Conservation (phyloP, 1,284 basidiomycete genomes). For the Neonothopanus nambi region DNA sequence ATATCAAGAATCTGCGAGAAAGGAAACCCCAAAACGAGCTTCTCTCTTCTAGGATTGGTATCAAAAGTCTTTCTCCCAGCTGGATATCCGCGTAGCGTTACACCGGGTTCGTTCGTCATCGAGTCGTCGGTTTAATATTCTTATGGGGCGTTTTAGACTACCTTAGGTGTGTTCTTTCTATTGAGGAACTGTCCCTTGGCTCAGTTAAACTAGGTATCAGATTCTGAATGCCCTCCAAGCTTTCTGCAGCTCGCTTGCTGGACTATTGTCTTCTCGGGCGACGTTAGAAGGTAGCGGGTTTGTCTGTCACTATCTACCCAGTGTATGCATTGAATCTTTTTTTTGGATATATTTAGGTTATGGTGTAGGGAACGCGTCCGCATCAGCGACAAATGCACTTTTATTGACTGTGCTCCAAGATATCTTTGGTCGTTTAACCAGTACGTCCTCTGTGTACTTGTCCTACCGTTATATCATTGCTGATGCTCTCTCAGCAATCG, state of each 20-base stretch:
- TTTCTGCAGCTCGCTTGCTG: constrained; percentile 66
- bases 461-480: background rate
- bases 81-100: constrained; percentile 60
- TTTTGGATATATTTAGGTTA: constrained; percentile 54
- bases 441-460: constrained; percentile 29
- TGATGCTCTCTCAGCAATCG: constrained; percentile 46
- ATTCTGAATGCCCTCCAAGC: constrained; percentile 66
- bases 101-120: constrained; percentile 44
- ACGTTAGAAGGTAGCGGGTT: constrained; percentile 55
- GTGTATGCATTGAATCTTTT: background rate
- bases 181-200: background rate
- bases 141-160: constrained; percentile 26
- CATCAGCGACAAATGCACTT: constrained; percentile 64
- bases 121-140: constrained; percentile 3
- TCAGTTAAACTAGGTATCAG: constrained; percentile 47
- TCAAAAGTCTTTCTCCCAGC: constrained; percentile 58
- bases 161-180: constrained; percentile 21
- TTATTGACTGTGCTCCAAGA: constrained; percentile 66
- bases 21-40: background rate
- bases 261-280: constrained; percentile 65
- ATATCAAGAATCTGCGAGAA: background rate
- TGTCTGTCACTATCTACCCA: background rate
- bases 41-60: constrained; percentile 29
- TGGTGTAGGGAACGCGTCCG: constrained; percentile 66
- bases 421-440: constrained; percentile 59